Base-by-base conservation (phyloP, 2,329 filamentous ascomycete species). In the Talaromyces sp. region DNA sequence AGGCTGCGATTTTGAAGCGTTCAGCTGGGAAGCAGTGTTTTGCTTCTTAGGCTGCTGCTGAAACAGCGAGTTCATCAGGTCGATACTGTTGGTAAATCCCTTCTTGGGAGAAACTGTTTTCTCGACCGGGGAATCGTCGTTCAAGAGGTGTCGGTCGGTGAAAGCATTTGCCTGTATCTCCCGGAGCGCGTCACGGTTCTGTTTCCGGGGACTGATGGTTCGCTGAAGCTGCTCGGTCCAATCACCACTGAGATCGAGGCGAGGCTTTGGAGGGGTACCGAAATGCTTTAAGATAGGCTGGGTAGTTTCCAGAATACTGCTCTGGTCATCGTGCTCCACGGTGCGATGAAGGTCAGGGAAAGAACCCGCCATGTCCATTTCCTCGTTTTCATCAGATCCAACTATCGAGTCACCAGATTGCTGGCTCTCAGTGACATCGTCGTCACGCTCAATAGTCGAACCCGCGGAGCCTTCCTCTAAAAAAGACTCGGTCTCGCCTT, bases 141-240 rank as follows among this genome's bases (percentile, higher is more conserved):
- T 47, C 11, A 59, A 61, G 14, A 67, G 57, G 48, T 75, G 73
- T 54, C 73, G 74, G 59, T 79, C 77, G 57, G 80, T 79, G 44
- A 86, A 79, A 24, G 80, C 79, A 54, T 83, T 81, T 36, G 77
- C 79, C 63, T 86, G 88, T 74, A 76, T 87, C 77, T 80, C 86
- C 74, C 75, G 80, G 30, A 94, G 78, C 24, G 87, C 87, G 54
- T 83, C 80, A 57, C 93, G 89, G 75, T 97, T 89, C 66, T 94
- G 88, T 77, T 97, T 97, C 68, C 90, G 86, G 5, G 94, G 93
- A 66, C 91, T 96, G 63, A 97, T 91, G 5, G 94, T 97, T 62
- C 91, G 91, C 70, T 91, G 90, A 58, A 99, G 81, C 77, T 97
- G 92, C 63, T 94, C 89, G 62, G 91, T 88, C 94, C 94, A 99